A percentile compares a stretch with the other conserved stretches of the same genome.
These are phyloP conservation scores for Echium plantagineum DNA, from an alignment of 257 asterid genomes.

Conservation along the genomic window DNA sequence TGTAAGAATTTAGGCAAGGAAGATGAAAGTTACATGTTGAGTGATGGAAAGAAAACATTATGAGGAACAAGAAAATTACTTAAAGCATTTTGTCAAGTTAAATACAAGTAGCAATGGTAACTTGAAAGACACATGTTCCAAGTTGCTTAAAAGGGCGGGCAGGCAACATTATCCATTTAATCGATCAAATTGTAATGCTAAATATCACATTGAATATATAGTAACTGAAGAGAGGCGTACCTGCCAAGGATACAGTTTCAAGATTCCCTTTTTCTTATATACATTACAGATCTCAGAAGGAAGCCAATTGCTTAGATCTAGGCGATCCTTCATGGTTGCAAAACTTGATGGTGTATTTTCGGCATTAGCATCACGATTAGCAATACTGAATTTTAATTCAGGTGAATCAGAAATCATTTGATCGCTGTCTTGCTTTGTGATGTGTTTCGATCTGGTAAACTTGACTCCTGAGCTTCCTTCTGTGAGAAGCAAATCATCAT, in stretches of 20 bases:
- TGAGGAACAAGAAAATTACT: neutral
- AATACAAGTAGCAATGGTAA: neutral
- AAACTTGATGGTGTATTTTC: constrained; percentile 56
- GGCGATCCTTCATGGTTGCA: constrained; percentile 31
- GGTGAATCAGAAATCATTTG: constrained; percentile 27
- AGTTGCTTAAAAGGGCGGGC: neutral
- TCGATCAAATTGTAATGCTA: neutral
- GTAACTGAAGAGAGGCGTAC: constrained; percentile 26
- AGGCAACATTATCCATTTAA: neutral
- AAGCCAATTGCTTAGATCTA: constrained; percentile 77
- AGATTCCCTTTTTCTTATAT: constrained; percentile 74
- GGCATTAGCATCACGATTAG: constrained; percentile 27
- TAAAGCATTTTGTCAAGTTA: neutral
- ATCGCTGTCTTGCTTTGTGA: constrained; percentile 21
- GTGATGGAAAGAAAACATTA: neutral
- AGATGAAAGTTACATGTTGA: neutral
- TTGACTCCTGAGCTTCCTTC: constrained; percentile 19
- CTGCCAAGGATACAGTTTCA: constrained; percentile 90
- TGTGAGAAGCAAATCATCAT: constrained; percentile 16
- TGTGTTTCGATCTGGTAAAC: constrained; percentile 19
- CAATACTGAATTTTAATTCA: constrained; percentile 17
- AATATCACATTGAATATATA: constrained; percentile 8
- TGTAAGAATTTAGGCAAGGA: neutral
- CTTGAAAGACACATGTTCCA: neutral
- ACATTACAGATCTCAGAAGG: constrained; percentile 78